These are phyloP conservation scores for Jatropha curcas DNA, from an alignment of 345 rosid genomes.

Conservation along the genomic window DNA sequence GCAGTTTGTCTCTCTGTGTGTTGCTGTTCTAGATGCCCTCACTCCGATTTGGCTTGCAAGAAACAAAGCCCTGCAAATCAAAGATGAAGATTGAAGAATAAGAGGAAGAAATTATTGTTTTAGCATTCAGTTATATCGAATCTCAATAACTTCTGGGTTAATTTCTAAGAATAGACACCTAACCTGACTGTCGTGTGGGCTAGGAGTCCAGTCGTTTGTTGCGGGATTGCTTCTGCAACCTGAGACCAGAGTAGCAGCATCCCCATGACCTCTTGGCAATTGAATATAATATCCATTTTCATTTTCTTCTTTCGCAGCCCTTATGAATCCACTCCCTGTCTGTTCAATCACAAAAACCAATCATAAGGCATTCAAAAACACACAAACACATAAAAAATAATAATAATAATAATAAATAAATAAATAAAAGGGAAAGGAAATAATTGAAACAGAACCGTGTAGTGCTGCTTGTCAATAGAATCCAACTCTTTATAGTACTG, in stretches of 20 bases:
- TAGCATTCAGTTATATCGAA: no score
- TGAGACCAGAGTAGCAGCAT: not conserved
- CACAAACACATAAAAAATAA: no score
- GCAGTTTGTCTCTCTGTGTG: not conserved
- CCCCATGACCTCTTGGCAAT: slow-evolving; percentile 11
- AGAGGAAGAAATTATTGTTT: no score
- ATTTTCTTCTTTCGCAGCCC: slow-evolving; percentile 35
- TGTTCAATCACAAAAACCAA: slow-evolving; percentile 24
- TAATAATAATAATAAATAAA: no score
- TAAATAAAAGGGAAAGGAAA: no score
- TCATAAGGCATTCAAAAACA: no score
- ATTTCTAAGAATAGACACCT: not conserved
- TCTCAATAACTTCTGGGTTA: not conserved
- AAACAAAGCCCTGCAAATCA: slow-evolving; percentile 34
- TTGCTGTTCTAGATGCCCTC: slow-evolving; percentile 37
- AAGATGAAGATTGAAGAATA: no score
- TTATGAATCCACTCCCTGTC: slow-evolving; percentile 80
- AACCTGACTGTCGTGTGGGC: slow-evolving; percentile 35
- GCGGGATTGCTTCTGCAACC: slow-evolving; percentile 62
- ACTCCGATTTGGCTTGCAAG: slow-evolving; percentile 59
- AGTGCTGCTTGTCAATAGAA: slow-evolving; percentile 70
- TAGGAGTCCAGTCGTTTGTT: slow-evolving; percentile 73
- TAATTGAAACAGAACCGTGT: slow-evolving; percentile 44
- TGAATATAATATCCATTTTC: slow-evolving; percentile 30
- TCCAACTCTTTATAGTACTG: slow-evolving; percentile 55